phyloP scores from a whole-genome alignment of 495 filamentous ascomycete genomes.

The Elasticomyces elasticus region DNA sequence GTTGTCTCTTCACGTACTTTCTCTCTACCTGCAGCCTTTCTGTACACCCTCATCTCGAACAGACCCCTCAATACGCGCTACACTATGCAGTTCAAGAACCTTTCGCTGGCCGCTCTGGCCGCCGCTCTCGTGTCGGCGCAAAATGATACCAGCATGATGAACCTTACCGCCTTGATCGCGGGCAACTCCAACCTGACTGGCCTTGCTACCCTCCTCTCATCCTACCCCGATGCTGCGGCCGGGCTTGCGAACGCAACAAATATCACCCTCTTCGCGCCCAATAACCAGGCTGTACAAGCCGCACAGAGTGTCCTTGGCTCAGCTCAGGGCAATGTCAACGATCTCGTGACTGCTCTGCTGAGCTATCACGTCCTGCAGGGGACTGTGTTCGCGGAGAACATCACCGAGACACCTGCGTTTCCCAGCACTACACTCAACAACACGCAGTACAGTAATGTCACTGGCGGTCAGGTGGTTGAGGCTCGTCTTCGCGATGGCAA shows the following conservation, averaged over 20 bases:
- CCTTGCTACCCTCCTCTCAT: constrained; percentile 37
- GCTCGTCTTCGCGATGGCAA: constrained; percentile 24
- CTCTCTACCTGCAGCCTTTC: no score
- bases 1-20: background rate
- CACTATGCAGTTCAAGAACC: constrained; percentile 33
- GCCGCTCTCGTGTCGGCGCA: constrained; percentile 27
- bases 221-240: constrained; percentile 33
- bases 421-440: constrained; percentile 47
- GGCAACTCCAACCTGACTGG: constrained; percentile 35
- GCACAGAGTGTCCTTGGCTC: constrained; percentile 29
- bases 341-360: constrained; percentile 40
- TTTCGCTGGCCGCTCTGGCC: constrained; percentile 25
- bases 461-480: constrained; percentile 40
- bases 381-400: constrained; percentile 33
- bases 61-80: background rate
- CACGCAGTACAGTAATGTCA: constrained; percentile 41
- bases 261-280: constrained; percentile 57
- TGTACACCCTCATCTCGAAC: no score
- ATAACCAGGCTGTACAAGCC: constrained; percentile 45
- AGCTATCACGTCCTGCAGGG: constrained; percentile 59
- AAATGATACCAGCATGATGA: constrained; percentile 15
- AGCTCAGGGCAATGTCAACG: constrained; percentile 8
- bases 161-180: constrained; percentile 31
- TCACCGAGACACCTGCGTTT: constrained; percentile 39
- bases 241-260: constrained; percentile 38